Evolutionary conservation across 441 rosid species (phyloP).

Genomic region (Populus hybrid): DNA sequence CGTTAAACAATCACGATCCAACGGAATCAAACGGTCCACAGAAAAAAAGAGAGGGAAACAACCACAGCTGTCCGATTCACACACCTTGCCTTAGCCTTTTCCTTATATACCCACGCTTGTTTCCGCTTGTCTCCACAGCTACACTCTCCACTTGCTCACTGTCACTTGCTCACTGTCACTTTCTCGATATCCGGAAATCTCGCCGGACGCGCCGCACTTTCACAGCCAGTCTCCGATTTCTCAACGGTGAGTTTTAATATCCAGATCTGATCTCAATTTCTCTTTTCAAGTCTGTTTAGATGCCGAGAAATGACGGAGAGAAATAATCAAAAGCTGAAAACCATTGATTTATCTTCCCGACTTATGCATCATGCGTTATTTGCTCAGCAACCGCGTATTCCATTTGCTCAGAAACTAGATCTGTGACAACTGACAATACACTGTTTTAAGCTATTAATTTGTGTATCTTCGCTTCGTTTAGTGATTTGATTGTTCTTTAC

Average conservation of each 20-base stretch:
- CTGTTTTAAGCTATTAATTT: neutral
- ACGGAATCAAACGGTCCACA: conserved; percentile 25
- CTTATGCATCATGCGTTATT: neutral
- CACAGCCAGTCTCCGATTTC: neutral
- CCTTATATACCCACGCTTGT: conserved; percentile 4
- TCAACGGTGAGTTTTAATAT: neutral
- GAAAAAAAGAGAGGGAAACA: conserved; percentile 19
- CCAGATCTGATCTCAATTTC: neutral
- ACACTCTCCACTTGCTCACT: neutral
- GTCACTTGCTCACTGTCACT: neutral
- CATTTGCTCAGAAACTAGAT: neutral
- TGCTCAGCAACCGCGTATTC: neutral
- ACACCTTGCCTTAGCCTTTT: neutral
- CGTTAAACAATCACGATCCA: conserved; percentile 37
- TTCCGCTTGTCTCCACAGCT: neutral
- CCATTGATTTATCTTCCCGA: neutral
- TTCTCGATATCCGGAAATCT: conserved; percentile 1
- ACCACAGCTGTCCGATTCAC: conserved; percentile 37
- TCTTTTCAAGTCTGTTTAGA: neutral
- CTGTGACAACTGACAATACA: neutral
- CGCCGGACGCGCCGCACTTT: neutral
- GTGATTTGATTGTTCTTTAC: neutral
- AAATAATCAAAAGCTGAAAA: neutral
- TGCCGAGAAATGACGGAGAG: neutral
- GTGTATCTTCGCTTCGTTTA: too few species aligned